Base-by-base conservation (phyloP, 2,329 filamentous ascomycete species). In the Clonostachys byssicola region DNA sequence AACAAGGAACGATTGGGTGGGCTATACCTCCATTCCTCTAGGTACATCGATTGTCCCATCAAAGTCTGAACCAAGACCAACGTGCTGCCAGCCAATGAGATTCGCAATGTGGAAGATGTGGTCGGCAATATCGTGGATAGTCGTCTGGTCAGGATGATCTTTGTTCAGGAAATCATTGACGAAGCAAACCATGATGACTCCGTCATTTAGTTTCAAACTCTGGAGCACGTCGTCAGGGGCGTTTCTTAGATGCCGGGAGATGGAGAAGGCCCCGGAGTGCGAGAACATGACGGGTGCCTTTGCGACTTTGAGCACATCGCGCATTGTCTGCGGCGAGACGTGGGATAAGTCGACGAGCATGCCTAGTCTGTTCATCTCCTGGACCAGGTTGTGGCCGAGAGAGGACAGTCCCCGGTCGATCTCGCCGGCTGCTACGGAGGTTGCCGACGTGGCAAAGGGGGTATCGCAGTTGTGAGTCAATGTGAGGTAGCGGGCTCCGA, bases 171-270 rank as follows among this genome's bases (percentile, higher is more conserved):
- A 56, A 16, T 42, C 14, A 10, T 56, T 54, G 13, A 62, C 54
- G 42, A 65, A 64, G 5, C 53, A 57, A 6, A 63, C 52, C 64
- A 67, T 68, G 8, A 68, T 44, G 8, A 68, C 48, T 1, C 65
- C 65, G 9, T 56, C 51, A 20, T 67, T 68, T 13, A 51, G 42
- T 17, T 56, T 56, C 6, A 68, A 38, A 12, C 47, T 39, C 12
- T 47, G 43, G 7, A 68, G 43, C 4, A 68, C 55, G 44, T 63
- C 61, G 47, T 68, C 66, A 7, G 66, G 62, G 2, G 60, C 63
- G 42, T 68, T 66, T 4, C 66, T 57, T 8, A 52, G 47, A 45
- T 59, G 55, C 40, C 49, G 5, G 47, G 50, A 44, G 34, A 50
- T n/a, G 20, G 47, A 16, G 46, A 51, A 55, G 17, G 42, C 46